These are phyloP conservation scores for Oryza rufipogon DNA, from an alignment of 176 grass and related monocot genomes.

Conservation along the genomic window DNA sequence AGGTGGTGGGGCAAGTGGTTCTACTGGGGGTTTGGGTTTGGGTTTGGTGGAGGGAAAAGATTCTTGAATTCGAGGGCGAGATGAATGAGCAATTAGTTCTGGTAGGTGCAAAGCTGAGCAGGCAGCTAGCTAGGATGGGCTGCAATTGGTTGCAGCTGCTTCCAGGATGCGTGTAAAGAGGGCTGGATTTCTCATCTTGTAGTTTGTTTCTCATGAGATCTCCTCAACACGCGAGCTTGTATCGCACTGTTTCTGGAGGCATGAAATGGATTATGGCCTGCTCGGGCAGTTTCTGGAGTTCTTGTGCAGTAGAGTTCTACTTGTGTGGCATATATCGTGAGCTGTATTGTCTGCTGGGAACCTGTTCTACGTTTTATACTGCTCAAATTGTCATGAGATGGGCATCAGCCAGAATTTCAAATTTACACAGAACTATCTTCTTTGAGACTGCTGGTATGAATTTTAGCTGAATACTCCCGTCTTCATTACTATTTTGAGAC, in stretches of 20 bases:
- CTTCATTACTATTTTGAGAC: neutral
- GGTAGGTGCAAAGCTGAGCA: neutral
- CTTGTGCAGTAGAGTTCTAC: neutral
- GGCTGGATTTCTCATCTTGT: neutral
- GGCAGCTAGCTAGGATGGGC: neutral
- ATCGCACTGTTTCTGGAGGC: neutral
- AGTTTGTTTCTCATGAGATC: neutral
- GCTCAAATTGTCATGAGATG: neutral
- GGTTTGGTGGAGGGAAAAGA: neutral
- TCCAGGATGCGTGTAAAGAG: neutral
- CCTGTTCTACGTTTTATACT: neutral
- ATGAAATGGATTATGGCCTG: neutral
- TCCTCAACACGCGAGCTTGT: neutral
- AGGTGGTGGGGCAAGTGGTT: neutral
- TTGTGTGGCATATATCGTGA: neutral
- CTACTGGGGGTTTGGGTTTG: neutral
- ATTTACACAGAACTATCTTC: neutral
- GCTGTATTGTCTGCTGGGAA: neutral
- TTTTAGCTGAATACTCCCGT: neutral
- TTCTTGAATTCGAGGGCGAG: conserved; percentile 5
- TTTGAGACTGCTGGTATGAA: neutral
- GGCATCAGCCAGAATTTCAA: neutral
- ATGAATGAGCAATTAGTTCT: neutral
- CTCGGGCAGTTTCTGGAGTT: neutral
- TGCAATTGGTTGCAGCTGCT: neutral